Percentiles rank a stretch among this genome's conserved stretches.
Conservation (phyloP, 805 yeast genomes). For the Kodamaea leandrae region DNA sequence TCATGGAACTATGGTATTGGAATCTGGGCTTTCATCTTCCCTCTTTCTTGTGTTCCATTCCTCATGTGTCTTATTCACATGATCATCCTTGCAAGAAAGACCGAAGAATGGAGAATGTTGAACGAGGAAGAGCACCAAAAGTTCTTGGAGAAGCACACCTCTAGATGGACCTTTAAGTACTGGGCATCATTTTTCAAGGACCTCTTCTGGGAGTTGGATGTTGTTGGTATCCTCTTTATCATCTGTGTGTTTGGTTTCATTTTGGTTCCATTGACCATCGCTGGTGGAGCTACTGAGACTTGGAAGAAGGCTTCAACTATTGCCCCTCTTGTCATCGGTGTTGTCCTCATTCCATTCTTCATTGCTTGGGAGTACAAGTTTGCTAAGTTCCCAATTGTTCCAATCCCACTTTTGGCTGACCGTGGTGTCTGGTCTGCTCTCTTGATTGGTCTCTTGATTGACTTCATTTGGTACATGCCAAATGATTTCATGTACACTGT, state of each 20-base stretch:
- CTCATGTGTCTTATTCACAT: conserved; percentile 53
- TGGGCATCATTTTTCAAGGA: conserved; percentile 18
- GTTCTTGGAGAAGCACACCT: conserved; percentile 27
- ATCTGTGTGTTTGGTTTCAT: conserved; percentile 60
- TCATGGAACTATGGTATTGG: conserved; percentile 66
- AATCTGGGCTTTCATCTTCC: conserved; percentile 78
- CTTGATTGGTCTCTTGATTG: conserved; percentile 53
- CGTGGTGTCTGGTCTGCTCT: conserved; percentile 76
- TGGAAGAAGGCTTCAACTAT: conserved; percentile 65
- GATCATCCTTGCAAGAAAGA: conserved; percentile 50
- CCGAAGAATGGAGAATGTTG: conserved; percentile 44
- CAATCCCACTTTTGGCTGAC: conserved; percentile 56
- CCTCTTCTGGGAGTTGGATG: conserved; percentile 63
- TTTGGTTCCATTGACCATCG: conserved; percentile 70
- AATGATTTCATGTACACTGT: conserved; percentile 68
- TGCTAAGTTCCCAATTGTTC: conserved; percentile 60
- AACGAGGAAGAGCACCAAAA: conserved; percentile 4
- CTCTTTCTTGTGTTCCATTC: conserved; percentile 62
- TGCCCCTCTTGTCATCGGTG: conserved; percentile 69
- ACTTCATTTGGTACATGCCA: conserved; percentile 67
- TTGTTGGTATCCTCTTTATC: conserved; percentile 58
- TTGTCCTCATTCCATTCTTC: conserved; percentile 57
- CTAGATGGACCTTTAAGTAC: conserved; percentile 9
- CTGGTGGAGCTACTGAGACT: conserved; percentile 55
- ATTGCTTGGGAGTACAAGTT: conserved; percentile 55